Conservation (phyloP, 2,329 filamentous ascomycete genomes). For the Colletotrichum costaricense region DNA sequence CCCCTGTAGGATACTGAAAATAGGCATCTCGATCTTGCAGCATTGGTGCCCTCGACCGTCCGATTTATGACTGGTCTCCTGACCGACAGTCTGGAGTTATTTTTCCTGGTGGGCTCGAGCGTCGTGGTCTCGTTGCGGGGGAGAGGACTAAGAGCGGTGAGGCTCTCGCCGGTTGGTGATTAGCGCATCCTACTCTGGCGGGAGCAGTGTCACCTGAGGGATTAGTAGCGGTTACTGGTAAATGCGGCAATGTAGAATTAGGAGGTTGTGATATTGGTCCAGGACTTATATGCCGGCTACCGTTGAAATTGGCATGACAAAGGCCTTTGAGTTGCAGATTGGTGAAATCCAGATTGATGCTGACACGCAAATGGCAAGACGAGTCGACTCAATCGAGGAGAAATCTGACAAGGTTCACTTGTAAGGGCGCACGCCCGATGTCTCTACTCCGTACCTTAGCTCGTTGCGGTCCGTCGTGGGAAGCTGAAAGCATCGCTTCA, state of each 20-base stretch:
- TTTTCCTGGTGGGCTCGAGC: slow-evolving; percentile 2
- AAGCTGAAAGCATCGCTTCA: not conserved
- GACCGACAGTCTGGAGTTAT: slow-evolving; percentile 17
- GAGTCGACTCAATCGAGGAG: not conserved
- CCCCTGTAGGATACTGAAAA: not conserved
- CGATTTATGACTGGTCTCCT: slow-evolving; percentile 17
- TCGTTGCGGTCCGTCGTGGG: slow-evolving; percentile 11
- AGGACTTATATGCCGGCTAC: slow-evolving; percentile 23
- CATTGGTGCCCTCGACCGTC: not conserved
- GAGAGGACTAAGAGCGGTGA: slow-evolving; percentile 31
- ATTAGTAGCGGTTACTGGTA: slow-evolving; percentile 18
- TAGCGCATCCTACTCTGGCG: slow-evolving; percentile 25
- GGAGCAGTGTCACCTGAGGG: slow-evolving; percentile 30
- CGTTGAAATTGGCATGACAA: slow-evolving; percentile 19
- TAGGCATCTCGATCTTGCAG: slow-evolving; percentile 3
- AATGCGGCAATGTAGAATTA: slow-evolving; percentile 10
- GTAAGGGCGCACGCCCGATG: slow-evolving; percentile 11
- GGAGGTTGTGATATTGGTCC: slow-evolving; percentile 16
- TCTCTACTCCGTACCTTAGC: not conserved
- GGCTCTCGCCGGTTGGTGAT: slow-evolving; percentile 25
- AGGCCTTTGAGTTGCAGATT: slow-evolving; percentile 7
- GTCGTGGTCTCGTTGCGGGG: slow-evolving; percentile 9
- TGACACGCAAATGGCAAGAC: not conserved
- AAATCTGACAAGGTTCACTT: not conserved
- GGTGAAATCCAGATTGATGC: not conserved